Conservation (phyloP, 495 filamentous ascomycete genomes). For the Ramalina intermedia region DNA sequence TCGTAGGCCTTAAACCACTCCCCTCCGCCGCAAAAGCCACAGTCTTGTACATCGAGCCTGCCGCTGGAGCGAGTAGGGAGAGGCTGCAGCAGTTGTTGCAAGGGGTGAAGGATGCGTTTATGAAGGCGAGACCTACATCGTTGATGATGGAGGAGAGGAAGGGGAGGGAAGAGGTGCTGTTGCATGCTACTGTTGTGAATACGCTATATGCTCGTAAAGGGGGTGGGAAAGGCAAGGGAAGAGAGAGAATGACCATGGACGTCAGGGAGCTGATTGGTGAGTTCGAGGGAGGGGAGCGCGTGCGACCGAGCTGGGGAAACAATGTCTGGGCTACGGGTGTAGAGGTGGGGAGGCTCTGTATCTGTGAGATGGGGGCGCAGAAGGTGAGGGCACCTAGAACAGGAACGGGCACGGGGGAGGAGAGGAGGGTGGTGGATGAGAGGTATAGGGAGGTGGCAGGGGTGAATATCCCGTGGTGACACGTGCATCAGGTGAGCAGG, state of each 20-base stretch:
- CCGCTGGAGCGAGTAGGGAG: too few relatives aligned
- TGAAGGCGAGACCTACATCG: too few relatives aligned
- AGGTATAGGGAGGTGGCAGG: constrained; percentile 28
- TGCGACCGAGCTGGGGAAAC: constrained; percentile 28
- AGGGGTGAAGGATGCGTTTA: too few relatives aligned
- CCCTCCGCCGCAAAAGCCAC: constrained; percentile 14
- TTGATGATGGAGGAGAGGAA: too few relatives aligned
- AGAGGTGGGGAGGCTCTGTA: constrained; percentile 44
- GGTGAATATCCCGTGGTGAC: constrained; percentile 5
- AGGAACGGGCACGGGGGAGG: constrained; percentile 12
- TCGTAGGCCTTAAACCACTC: constrained; percentile 22
- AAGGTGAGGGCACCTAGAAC: constrained; percentile 23
- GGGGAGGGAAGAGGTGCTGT: constrained; percentile 42
- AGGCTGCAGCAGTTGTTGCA: too few relatives aligned
- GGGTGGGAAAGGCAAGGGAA: background rate
- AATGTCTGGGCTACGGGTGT: constrained; percentile 48
- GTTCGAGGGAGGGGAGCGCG: constrained; percentile 21
- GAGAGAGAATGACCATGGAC: constrained; percentile 13
- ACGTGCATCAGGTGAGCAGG: too few relatives aligned
- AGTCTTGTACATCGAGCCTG: constrained; percentile 1
- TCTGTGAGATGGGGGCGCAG: constrained; percentile 70
- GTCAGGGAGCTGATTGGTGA: background rate
- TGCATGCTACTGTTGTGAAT: constrained; percentile 82
- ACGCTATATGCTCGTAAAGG: constrained; percentile 52
- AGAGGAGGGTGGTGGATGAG: constrained; percentile 27